These are phyloP conservation scores for Chenopodium formosanum DNA, from an alignment of 148 eudicot genomes.

Conservation along the genomic window DNA sequence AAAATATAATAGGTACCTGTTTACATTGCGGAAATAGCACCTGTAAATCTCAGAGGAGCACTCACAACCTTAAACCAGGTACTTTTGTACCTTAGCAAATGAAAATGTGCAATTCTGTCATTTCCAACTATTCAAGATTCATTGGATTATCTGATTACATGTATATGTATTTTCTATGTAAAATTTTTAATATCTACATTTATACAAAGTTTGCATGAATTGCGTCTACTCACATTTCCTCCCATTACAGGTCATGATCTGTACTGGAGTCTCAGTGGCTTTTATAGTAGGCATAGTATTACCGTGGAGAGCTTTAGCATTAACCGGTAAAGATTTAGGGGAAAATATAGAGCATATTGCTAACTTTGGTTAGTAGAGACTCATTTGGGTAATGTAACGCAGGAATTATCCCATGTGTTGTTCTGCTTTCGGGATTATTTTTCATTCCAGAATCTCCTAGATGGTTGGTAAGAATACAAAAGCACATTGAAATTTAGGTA, in stretches of 20 bases:
- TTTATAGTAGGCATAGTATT: slow-evolving; percentile 73
- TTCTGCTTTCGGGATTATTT: slow-evolving; percentile 67
- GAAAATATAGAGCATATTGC: not conserved
- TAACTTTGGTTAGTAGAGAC: not conserved
- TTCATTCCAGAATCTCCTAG: slow-evolving; percentile 94
- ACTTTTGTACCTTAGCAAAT: not conserved
- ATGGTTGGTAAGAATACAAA: slow-evolving; percentile 74
- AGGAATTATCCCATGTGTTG: slow-evolving; percentile 77
- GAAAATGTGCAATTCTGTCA: not conserved
- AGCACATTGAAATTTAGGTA: not conserved
- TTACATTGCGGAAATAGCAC: slow-evolving; percentile 91
- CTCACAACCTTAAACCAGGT: slow-evolving; percentile 89
- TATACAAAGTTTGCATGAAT: not conserved
- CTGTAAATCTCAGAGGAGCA: slow-evolving; percentile 82
- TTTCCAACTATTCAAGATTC: not conserved
- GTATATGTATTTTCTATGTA: no score
- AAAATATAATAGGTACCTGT: slow-evolving; percentile 63
- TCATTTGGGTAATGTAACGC: slow-evolving; percentile 33
- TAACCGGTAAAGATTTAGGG: slow-evolving; percentile 47
- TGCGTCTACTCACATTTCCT: not conserved
- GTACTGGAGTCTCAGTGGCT: slow-evolving; percentile 75
- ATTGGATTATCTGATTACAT: not conserved
- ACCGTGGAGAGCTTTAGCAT: slow-evolving; percentile 77
- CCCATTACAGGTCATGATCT: slow-evolving; percentile 68
- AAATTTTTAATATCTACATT: not conserved